A percentile compares a stretch with the other conserved stretches of the same genome.
Evolutionary conservation across 2,329 filamentous ascomycete species (phyloP).

Genomic region (Helminthosporium solani): DNA sequence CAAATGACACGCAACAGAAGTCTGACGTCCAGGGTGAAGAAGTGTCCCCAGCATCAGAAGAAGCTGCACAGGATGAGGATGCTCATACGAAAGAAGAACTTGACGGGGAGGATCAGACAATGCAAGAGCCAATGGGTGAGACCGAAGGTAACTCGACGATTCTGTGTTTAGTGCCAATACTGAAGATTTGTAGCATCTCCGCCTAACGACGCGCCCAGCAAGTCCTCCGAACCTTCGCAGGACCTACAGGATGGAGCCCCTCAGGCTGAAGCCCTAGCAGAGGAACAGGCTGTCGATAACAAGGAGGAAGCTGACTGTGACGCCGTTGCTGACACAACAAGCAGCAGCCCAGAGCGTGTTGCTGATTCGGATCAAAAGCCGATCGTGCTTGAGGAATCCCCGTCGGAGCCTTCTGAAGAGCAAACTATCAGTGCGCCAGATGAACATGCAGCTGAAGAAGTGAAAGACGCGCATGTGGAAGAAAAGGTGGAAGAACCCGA

Average conservation of each 20-base stretch:
- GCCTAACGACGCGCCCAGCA: too few species aligned
- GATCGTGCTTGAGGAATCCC: conserved; percentile 4
- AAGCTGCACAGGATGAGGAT: too few species aligned
- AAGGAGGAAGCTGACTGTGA: background rate
- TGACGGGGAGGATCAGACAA: background rate
- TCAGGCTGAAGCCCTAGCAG: too few species aligned
- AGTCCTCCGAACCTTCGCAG: too few species aligned
- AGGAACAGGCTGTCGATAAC: background rate
- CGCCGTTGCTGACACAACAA: background rate
- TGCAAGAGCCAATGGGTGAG: background rate
- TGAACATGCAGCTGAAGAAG: background rate
- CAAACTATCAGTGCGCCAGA: background rate
- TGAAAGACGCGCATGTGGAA: too few species aligned
- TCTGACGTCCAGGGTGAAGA: too few species aligned
- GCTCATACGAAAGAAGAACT: background rate
- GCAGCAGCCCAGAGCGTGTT: background rate
- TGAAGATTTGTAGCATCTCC: too few species aligned
- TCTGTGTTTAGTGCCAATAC: too few species aligned
- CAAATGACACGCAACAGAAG: too few species aligned
- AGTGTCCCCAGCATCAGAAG: too few species aligned
- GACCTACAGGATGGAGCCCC: too few species aligned
- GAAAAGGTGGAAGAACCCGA: background rate
- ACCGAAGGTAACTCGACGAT: background rate
- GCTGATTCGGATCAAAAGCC: conserved; percentile 3
- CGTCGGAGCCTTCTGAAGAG: background rate